Evolutionary conservation across 163 green algal species (phyloP), one percentile per base, ranked within the genome.

Genomic region (Chloromonas sp.): DNA sequence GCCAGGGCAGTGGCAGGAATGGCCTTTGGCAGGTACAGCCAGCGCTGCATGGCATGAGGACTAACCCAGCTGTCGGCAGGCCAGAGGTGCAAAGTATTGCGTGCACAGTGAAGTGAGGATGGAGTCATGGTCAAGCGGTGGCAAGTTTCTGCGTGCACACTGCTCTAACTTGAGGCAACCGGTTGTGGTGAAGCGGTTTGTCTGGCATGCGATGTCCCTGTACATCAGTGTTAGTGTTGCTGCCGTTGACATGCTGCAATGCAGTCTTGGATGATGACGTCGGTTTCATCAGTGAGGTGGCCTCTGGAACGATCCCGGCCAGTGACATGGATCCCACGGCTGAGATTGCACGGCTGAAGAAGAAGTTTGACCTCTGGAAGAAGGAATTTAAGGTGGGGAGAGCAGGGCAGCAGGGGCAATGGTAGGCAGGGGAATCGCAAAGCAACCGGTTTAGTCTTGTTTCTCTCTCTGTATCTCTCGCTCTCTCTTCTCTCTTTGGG

Each of bases 351-450:
- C 90, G 90, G 82, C 87, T 94, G 1, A 89, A 87, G 71, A 85
- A 88, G 79, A 88, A 92, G 78, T 94, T 94, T 77, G 87, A 94
- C 15, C 82, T 89, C 11, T 94, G 91, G 91, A 91, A 92, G 82
- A 84, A 83, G 58, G 89, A 92, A 61, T 94, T 92, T 85, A 92
- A 92, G 85, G 84, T 90, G 83, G 86, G 85, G 58, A 89, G n/a
- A 14, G 84, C 60, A 14, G 70, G 61, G 78, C 61, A 66, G 5
- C 58, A 84, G 83, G 71, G 83, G 70, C 58, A 15, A 2, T 60
- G 8, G 13, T 13, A 5, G 2, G 8, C 60, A 61, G 61, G 2
- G 13, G 3, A n/a, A 83, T 3, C 79, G 3, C 81, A 79, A 60
- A 2, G 11, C n/a, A 11, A 78, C 15, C 14, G 8, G 61, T n/a